Evolutionary conservation across 176 grass and related monocot species (phyloP), one percentile per base, ranked within the genome.

Genomic region (Dactylis glomerata): DNA sequence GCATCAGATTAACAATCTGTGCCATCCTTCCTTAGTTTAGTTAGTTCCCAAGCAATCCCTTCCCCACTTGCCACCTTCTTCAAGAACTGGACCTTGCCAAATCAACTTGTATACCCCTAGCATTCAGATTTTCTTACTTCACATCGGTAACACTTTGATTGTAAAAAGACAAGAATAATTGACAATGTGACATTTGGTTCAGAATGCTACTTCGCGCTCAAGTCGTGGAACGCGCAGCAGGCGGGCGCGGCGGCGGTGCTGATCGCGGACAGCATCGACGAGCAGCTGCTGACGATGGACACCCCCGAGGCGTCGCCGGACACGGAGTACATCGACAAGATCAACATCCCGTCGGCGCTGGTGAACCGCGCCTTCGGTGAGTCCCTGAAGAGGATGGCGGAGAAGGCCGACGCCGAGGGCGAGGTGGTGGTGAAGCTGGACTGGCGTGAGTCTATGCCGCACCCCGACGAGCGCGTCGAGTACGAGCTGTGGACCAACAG

Each of bases 401-500:
- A 69, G 46, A 82, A 87, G 64, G 44, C 20, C 0, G 80, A 26
- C 2, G 11, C 10, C 12, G 77, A 66, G 26, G 89, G 78, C 20
- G 92, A 94, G 90, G 81, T 98, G 65, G 28, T 98, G 6, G 89
- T 98, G 75, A 92, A 90, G 78, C 84, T 98, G 15, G 96, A 98
- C 76, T 98, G 96, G 96, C 79, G 89, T 0, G 96, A 98, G 83
- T 95, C 96, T 36, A 95, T 98, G 96, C 96, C 96, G 8, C 96
- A 98, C 77, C 96, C 96, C 0, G 96, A 98, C 58, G 92, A 95
- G 86, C 90, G 96, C 6, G 96, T 98, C 1, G 96, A 98, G 85
- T 98, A 98, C 74, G 96, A 98, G 81, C 84, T 98, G 22, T 98
- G 96, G 96, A 98, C 96, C 19, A 98, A 95, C 83, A 98, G 96